phyloP scores from a whole-genome alignment of 1,139 yeast species.

The Citeromyces hawaiiensis region DNA sequence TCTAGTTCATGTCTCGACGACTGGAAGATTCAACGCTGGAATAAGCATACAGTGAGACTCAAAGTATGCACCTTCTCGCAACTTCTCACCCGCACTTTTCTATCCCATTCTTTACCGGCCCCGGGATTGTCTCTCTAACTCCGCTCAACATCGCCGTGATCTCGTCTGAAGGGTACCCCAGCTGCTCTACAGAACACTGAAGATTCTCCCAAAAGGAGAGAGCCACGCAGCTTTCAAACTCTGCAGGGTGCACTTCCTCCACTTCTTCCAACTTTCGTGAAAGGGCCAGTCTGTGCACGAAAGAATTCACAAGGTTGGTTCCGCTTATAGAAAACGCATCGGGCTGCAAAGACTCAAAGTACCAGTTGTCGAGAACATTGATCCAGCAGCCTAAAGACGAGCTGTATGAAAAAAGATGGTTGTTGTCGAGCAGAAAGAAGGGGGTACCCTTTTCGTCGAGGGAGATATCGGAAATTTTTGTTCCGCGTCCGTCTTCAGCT shows the following conservation, averaged over 20 bases:
- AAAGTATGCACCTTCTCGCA: too few species aligned
- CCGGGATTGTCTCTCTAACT: background rate
- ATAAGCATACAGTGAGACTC: too few species aligned
- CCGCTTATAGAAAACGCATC: background rate
- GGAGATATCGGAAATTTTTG: background rate
- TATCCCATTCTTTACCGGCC: too few species aligned
- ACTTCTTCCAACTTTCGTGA: background rate
- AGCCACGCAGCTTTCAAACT: background rate
- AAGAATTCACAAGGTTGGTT: background rate
- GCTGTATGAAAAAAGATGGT: background rate
- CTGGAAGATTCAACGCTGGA: too few species aligned
- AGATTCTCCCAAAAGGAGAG: conserved; percentile 1
- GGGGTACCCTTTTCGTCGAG: conserved; percentile 1
- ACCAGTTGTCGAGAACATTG: background rate
- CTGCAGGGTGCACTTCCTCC: background rate
- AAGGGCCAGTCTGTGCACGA: background rate
- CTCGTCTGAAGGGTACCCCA: background rate
- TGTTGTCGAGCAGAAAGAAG: background rate
- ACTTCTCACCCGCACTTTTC: too few species aligned
- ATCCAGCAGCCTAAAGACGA: conserved; percentile 1
- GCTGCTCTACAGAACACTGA: background rate
- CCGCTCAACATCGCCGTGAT: background rate
- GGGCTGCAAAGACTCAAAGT: background rate
- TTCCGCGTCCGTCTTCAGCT: background rate
- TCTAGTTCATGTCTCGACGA: too few species aligned